These are phyloP conservation scores for Aspergillus bertholletiae DNA, from an alignment of 495 filamentous ascomycete genomes.

Conservation along the genomic window DNA sequence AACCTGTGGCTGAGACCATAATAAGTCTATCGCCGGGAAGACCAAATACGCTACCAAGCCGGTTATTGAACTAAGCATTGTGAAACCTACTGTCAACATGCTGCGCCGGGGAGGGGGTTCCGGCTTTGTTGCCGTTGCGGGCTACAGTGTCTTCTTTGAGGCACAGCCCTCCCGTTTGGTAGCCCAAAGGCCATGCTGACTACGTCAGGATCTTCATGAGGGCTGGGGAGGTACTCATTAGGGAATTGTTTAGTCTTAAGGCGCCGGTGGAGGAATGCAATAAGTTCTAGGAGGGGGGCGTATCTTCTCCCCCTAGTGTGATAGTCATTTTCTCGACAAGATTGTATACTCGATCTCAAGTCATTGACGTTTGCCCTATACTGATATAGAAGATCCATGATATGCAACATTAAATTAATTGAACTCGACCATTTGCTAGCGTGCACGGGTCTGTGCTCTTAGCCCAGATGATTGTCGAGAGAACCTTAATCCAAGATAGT, in stretches of 20 bases:
- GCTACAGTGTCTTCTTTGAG: slow-evolving; percentile 38
- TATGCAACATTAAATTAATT: no score
- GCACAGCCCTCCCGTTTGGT: slow-evolving; percentile 25
- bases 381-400: no score
- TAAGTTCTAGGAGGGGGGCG: neutral
- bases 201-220: slow-evolving; percentile 45
- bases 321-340: neutral
- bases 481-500: no score
- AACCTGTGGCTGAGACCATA: slow-evolving; percentile 21
- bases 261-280: slow-evolving; percentile 13
- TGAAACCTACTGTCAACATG: slow-evolving; percentile 29
- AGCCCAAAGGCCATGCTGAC: slow-evolving; percentile 19
- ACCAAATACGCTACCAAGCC: slow-evolving; percentile 7
- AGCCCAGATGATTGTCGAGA: no score
- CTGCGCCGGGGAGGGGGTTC: slow-evolving; percentile 36
- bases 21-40: slow-evolving; percentile 13
- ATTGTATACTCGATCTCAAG: neutral
- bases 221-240: slow-evolving; percentile 52
- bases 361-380: no score
- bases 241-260: slow-evolving; percentile 51
- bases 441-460: no score
- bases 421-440: no score
- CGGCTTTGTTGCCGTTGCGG: slow-evolving; percentile 41
- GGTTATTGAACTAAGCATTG: slow-evolving; percentile 22
- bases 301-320: neutral